Conservation (phyloP, 768 basidiomycete species). For the Lyophyllum shimeji region DNA sequence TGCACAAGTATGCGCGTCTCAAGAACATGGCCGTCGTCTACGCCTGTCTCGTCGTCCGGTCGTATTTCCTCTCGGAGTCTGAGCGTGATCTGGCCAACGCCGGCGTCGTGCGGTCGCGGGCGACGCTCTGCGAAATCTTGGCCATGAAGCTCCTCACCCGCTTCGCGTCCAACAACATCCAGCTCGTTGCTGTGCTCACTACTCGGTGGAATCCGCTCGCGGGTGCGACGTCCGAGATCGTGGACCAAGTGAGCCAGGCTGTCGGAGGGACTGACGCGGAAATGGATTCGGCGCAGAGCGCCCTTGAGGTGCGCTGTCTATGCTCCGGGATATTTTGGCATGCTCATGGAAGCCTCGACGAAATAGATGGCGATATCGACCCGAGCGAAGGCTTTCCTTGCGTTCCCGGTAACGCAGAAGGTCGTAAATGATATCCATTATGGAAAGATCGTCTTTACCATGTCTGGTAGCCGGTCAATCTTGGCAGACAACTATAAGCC, state of each 20-base stretch:
- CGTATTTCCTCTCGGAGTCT: conserved; percentile 72
- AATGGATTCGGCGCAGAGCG: conserved; percentile 71
- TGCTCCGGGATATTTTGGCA: not conserved
- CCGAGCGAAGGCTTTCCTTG: conserved; percentile 78
- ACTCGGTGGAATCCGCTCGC: conserved; percentile 84
- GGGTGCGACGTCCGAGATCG: conserved; percentile 65
- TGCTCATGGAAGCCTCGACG: not conserved
- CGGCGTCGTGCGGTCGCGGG: conserved; percentile 63
- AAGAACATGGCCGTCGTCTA: conserved; percentile 76
- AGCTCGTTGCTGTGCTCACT: conserved; percentile 76
- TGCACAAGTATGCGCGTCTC: conserved; percentile 75
- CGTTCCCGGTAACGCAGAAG: conserved; percentile 81
- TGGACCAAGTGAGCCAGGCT: conserved; percentile 62
- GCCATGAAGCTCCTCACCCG: conserved; percentile 82
- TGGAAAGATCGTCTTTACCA: conserved; percentile 72
- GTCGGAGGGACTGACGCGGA: conserved; percentile 61
- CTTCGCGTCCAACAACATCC: conserved; percentile 75
- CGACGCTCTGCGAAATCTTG: conserved; percentile 82
- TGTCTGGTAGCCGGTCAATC: conserved; percentile 65
- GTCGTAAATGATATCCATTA: conserved; percentile 86
- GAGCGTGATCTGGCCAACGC: conserved; percentile 76
- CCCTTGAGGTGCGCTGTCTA: conserved; percentile 69
- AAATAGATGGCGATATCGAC: conserved; percentile 86
- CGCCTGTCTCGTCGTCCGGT: conserved; percentile 74
- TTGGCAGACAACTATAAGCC: conserved; percentile 91